Evolutionary conservation across 352 stramenopile genomes (phyloP).

Genomic region (Pelagophyceae sp.): DNA sequence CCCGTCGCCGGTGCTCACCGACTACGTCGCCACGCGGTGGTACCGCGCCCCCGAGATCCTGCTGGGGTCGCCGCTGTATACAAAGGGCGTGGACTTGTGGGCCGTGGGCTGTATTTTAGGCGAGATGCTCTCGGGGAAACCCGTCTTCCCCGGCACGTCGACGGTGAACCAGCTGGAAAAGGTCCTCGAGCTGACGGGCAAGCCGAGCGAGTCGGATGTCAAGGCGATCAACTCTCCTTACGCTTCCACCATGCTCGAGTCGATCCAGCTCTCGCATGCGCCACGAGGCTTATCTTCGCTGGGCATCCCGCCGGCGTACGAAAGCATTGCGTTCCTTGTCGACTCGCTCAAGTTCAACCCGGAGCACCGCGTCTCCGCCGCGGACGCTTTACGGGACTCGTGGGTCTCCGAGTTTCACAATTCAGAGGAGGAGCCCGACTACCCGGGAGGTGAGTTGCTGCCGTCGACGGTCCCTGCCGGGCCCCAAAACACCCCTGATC

Average conservation of each 20-base stretch:
- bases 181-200: slow-evolving; percentile 83
- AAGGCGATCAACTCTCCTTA: slow-evolving; percentile 81
- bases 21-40: slow-evolving; percentile 91
- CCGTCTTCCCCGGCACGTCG: slow-evolving; percentile 82
- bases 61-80: slow-evolving; percentile 79
- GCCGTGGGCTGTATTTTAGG: slow-evolving; percentile 81
- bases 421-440: slow-evolving; percentile 76
- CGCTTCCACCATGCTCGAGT: slow-evolving; percentile 82
- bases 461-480: too few relatives aligned
- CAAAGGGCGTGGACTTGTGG: slow-evolving; percentile 85
- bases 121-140: slow-evolving; percentile 79
- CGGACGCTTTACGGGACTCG: slow-evolving; percentile 74
- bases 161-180: slow-evolving; percentile 93
- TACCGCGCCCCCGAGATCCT: slow-evolving; percentile 89
- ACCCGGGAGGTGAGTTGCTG: slow-evolving; percentile 38
- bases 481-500: too few relatives aligned
- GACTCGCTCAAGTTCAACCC: slow-evolving; percentile 64
- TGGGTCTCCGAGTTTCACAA: slow-evolving; percentile 90
- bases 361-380: slow-evolving; percentile 68
- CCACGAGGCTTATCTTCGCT: slow-evolving; percentile 32
- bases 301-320: background rate
- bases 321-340: background rate
- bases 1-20: slow-evolving; percentile 67
- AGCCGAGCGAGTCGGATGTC: slow-evolving; percentile 73
- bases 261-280: slow-evolving; percentile 59